Evolutionary conservation across 345 rosid genomes (phyloP), one percentile per base, ranked within the genome.

Genomic region (Rhizophora apiculata): DNA sequence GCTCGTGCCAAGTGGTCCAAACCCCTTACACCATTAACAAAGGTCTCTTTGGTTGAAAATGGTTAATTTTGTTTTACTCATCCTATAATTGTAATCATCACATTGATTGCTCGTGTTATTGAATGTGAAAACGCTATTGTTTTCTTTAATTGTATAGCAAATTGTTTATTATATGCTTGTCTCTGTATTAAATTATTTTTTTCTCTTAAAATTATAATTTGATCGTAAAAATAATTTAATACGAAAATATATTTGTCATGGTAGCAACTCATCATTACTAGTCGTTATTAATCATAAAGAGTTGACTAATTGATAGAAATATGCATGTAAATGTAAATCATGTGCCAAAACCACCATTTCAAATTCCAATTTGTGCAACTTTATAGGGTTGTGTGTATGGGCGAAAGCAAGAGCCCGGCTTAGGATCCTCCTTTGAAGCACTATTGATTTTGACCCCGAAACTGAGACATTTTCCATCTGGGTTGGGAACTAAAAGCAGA

Each of bases 1-100:
- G 54, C 85, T 83, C 26, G 87, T 89, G 57, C 96, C 96, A 51
- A 81, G 90, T 22, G 96, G 96, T 74, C 96, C 96, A 60, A 89
- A 89, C 78, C 96, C 96, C 2, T 72, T 89, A 85, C 96, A 89
- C 82, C 92, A 89, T 74, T 89, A 13, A 13, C 49, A 43, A 80
- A 87, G 76, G 62, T 48, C 58, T 64, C 31, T 15, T 39, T 48
- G 7, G 52, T 61, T 22, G 13, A 27, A 26, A 27, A 70, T 31
- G 57, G 16, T 56, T 56, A 16, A 19, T 56, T 30, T 77, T 69
- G 54, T 66, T 63, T 49, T 72, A 26, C 22, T 68, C 77, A 68
- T 69, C 62, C 32, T 70, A 22, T 74, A 19, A 4, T 34, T 58
- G 82, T 70, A 27, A 71, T 64, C 64, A 27, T 62, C 63, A 63